Base-by-base conservation (phyloP, 1,284 basidiomycete genomes). In the Rhodotorula sp. region DNA sequence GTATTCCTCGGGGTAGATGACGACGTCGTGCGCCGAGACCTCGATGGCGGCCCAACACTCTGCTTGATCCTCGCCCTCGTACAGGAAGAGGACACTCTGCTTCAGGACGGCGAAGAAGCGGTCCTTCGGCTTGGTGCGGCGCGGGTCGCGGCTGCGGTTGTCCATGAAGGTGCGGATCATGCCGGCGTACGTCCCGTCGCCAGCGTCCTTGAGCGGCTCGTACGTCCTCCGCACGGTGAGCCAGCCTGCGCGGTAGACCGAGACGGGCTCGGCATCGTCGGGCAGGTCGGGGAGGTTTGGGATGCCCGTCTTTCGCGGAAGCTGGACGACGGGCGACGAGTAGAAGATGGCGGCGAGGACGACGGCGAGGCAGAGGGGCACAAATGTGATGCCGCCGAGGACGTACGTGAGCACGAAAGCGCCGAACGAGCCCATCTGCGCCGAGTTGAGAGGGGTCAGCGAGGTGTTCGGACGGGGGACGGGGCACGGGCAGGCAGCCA, bases 41-140 rank as follows among this genome's bases (percentile, higher is more conserved):
- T 93, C 89, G 61, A 97, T 87, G 17, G 89, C 93, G 5, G 89
- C 91, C 77, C 90, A 89, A 82, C 91, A 93, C 78, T 96, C 92
- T 57, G 86, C 86, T 88, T 91, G 91, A 42, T 85, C 85, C 81
- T 95, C 91, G 81, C 93, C 91, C 81, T 95, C 91, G 82, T 96
- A 96, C 27, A 97, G 84, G 81, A 92, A 97, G 34, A 97, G 84
- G 49, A 94, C 89, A 77, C 87, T 89, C 57, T 91, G 91, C 85
- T 95, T 96, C 79, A 97, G 85, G 5, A 89, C 90, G 66, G 89
- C 89, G 81, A 89, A 95, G 88, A 91, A 96, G 85, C 87, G 89
- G 80, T 96, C 93, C 81, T 91, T 91, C 23, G 92, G 91, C 52
- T 89, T 85, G 10, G 89, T 87, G 54, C 86, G 85, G 76, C 89